Conservation (phyloP, 2,329 filamentous ascomycete genomes). For the Fusarium devonianum region DNA sequence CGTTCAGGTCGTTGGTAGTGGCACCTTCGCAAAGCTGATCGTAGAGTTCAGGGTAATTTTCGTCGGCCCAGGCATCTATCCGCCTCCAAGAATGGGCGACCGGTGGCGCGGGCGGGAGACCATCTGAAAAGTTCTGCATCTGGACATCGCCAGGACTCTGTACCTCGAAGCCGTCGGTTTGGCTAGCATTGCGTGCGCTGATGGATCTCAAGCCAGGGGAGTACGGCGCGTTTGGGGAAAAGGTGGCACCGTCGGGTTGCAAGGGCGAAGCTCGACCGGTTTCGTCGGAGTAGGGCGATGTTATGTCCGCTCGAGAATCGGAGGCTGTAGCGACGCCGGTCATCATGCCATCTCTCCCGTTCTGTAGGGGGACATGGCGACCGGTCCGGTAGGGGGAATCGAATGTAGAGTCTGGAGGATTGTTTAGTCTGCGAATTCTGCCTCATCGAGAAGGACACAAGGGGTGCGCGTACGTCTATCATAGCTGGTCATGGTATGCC, state of each 20-base stretch:
- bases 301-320: constrained; percentile 87
- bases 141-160: constrained; percentile 83
- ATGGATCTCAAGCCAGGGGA: constrained; percentile 89
- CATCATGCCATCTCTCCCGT: constrained; percentile 81
- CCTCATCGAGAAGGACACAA: constrained; percentile 1
- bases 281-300: constrained; percentile 80
- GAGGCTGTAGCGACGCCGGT: constrained; percentile 88
- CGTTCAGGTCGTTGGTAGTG: constrained; percentile 94
- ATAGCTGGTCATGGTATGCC: constrained; percentile 86
- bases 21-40: constrained; percentile 93
- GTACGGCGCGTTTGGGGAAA: constrained; percentile 75
- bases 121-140: constrained; percentile 95
- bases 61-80: constrained; percentile 93
- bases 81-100: constrained; percentile 90
- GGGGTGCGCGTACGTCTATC: constrained; percentile 64
- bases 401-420: constrained; percentile 78
- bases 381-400: constrained; percentile 94
- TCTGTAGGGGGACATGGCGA: constrained; percentile 85
- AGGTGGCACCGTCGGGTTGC: constrained; percentile 36
- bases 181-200: constrained; percentile 69
- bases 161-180: constrained; percentile 72
- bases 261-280: constrained; percentile 61
- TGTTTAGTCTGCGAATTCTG: constrained; percentile 25
- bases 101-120: constrained; percentile 87
- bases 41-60: constrained; percentile 92